Base-by-base conservation (phyloP, 202 grass and related monocot species). In the Hordeum pubiflorum region DNA sequence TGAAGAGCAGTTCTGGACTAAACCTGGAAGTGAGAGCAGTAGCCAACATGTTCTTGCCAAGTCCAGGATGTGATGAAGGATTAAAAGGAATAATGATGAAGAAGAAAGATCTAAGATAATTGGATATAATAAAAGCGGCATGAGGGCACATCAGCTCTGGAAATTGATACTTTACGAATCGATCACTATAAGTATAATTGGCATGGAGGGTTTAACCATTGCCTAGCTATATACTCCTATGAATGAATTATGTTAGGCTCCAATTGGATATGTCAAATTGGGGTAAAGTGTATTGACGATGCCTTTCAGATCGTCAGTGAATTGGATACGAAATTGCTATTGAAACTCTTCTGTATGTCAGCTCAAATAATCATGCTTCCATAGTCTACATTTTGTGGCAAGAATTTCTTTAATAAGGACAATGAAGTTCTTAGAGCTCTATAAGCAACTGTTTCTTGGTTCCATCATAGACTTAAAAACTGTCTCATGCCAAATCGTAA, bases 1-100 rank as follows among this genome's bases (percentile, higher is more conserved):
- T 64, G 94, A 93, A 72, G 94, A 94, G 22, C 94, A 94, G 63
- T 97, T 97, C 87, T 90, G 82, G 91, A 75, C 82, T 7, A 34
- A 82, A n/a, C 59, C 84, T 46, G 80, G 39, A 65, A 29, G 26
- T 58, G 73, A 39, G 29, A 63, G 65, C 31, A 54, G 65, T 24
- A 55, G 55, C 31, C 33, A 67, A 23, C 40, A 76, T 2, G 77
- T 81, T 60, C 21, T 87, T 68, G 89, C 84, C 39, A 94, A 92
- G 68, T 87, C 94, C 74, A 94, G 86, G 76, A 97, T 97, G 84
- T 97, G 80, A 97, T 52, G 69, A 93, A 26, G 29, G 58, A 15
- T 34, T 27, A 58, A 17, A 52, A 34, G 33, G 32, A 78, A 55
- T 32, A 65, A 79, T 44, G 9, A 33, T 26, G 4, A 72, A 10